phyloP scores from a whole-genome alignment of 108 stramenopile species.

The Cyclotella baltica region DNA sequence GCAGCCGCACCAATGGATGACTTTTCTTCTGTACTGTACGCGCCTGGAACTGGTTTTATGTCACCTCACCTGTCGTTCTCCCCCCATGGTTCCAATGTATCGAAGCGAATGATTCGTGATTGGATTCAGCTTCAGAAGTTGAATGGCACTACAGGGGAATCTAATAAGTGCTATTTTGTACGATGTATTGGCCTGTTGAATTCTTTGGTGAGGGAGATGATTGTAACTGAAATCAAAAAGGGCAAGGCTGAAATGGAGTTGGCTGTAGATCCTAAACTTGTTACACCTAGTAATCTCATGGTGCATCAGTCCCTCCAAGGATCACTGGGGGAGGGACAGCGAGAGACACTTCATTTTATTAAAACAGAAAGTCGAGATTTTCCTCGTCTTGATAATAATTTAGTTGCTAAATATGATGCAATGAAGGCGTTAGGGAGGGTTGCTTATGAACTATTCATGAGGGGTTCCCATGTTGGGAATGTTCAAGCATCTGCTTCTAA shows the following conservation, averaged over 20 bases:
- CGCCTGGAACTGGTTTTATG: background rate
- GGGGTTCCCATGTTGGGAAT: too few relatives aligned
- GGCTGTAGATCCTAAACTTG: background rate
- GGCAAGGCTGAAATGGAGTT: background rate
- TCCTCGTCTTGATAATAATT: background rate
- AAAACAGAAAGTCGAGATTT: background rate
- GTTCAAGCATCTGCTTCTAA: too few relatives aligned
- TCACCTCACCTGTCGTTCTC: background rate
- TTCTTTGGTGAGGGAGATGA: background rate
- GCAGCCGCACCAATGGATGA: background rate
- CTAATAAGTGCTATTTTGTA: background rate
- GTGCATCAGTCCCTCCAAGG: background rate
- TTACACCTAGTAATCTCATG: background rate
- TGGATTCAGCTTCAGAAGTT: background rate
- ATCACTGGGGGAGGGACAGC: too few relatives aligned
- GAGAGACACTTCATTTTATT: conserved; percentile 8
- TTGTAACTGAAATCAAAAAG: background rate
- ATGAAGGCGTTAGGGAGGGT: conserved; percentile 11
- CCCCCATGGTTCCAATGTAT: too few relatives aligned
- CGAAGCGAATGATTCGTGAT: background rate
- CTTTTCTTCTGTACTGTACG: conserved; percentile 1
- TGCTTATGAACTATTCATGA: conserved; percentile 3
- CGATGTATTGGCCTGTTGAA: background rate
- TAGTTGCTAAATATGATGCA: background rate
- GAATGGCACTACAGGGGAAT: too few relatives aligned